Evolutionary conservation across 352 stramenopile species (phyloP), one percentile per base, ranked within the genome.

Genomic region (Thraustochytrium sp.): DNA sequence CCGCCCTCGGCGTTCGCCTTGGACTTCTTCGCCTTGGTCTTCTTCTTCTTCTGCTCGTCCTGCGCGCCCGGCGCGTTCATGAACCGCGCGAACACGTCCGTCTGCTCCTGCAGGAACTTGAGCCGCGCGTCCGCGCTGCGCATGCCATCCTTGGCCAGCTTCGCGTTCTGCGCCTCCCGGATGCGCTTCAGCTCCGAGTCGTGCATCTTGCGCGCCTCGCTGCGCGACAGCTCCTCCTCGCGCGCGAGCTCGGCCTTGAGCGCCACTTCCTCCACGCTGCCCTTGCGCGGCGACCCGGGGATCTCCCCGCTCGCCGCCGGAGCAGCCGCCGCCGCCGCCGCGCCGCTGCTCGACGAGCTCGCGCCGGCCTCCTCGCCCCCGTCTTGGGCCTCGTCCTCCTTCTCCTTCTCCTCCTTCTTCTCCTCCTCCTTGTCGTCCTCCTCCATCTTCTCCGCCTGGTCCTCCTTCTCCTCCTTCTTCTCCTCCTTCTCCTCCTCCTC

Each of bases 31-130:
- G 18, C 59, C 59, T 84, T 84, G 21, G n/a, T 62, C 63, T 46
- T 61, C 11, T 34, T 75, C 46, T 46, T 34, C 46, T 84, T 82
- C 63, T 82, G 65, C 13, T 13, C 5, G 0, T 16, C 18, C 34
- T 84, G 36, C 13, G 59, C 13, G 13, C 16, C 34, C 21, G n/a
- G 34, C 18, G 3, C 18, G 31, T 80, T 21, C 55, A 86, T 80
- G 49, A 86, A 86, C 9, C 80, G 49, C 29, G 56, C 38, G 51
- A 86, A 86, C 0, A 86, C 84, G 31, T 86, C 84, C 13, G 62
- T 59, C 74, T 86, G 77, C 42, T 86, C 68, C 77, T 80, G 26
- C 13, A 87, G 77, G 46, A 86, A 86, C 46, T 86, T 23, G 23
- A 86, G 82, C 29, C 82, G 53, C 21, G 76, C 82, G 34, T 76